These are phyloP conservation scores for Litchi chinensis DNA, from an alignment of 345 rosid genomes.

Conservation along the genomic window DNA sequence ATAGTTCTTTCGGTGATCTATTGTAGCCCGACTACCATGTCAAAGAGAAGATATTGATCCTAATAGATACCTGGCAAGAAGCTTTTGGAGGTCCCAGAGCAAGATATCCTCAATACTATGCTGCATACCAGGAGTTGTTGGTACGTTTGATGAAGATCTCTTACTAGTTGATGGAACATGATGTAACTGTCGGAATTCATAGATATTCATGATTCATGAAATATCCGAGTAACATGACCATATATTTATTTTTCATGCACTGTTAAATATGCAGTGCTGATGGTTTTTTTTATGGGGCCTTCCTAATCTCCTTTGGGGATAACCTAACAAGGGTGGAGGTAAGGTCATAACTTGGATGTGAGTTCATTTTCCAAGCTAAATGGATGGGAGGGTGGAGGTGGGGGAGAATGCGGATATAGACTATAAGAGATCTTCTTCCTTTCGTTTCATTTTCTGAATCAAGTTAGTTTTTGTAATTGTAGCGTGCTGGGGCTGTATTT, in stretches of 20 bases:
- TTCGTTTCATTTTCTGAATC: conserved; percentile 12
- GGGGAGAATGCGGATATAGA: not conserved
- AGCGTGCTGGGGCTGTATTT: conserved; percentile 99
- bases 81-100: conserved; percentile 98
- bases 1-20: conserved; percentile 34
- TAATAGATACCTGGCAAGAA: conserved; percentile 99
- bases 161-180: conserved; percentile 14
- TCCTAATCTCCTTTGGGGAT: not conserved
- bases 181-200: conserved; percentile 2
- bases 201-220: conserved; percentile 16
- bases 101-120: conserved; percentile 97
- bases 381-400: not conserved
- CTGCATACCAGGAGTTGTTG: conserved; percentile 97
- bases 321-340: not conserved
- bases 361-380: conserved; percentile 3
- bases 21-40: conserved; percentile 83
- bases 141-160: conserved; percentile 47
- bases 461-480: conserved; percentile 38
- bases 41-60: conserved; percentile 88
- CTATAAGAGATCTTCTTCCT: conserved; percentile 10
- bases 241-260: not conserved
- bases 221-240: not conserved
- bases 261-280: conserved; percentile 4
- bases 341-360: not conserved
- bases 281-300: not conserved